These are phyloP conservation scores for Pythium folliculosum DNA, from an alignment of 352 stramenopile species.

Conservation along the genomic window DNA sequence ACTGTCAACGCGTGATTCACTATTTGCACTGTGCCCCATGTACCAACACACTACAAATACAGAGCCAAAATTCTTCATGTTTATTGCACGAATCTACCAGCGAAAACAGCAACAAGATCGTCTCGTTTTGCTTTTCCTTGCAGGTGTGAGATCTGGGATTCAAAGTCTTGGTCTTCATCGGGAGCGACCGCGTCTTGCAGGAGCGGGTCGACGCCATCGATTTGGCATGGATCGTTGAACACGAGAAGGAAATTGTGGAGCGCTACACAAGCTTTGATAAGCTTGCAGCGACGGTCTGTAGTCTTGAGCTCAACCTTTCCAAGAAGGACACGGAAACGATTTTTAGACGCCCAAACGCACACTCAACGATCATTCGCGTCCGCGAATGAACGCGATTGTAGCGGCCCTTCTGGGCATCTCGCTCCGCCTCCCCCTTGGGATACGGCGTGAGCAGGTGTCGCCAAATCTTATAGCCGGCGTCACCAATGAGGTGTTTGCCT, in stretches of 20 bases:
- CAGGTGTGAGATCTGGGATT: not conserved
- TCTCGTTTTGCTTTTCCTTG: conserved; percentile 6
- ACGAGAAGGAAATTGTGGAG: conserved; percentile 21
- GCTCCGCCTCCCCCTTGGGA: not conserved
- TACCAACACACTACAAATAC: not conserved
- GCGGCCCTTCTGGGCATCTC: not conserved
- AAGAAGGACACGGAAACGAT: conserved; percentile 21
- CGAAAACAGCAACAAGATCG: not conserved
- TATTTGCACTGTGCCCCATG: not conserved
- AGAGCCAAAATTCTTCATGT: not conserved
- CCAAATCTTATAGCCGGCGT: conserved; percentile 5
- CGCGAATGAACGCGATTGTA: conserved; percentile 8
- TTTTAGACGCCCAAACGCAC: conserved; percentile 11
- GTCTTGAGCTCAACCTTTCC: conserved; percentile 16
- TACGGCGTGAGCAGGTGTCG: conserved; percentile 7
- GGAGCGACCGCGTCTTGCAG: not conserved
- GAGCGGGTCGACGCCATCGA: not conserved
- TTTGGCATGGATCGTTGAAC: not conserved
- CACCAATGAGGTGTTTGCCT: conserved; percentile 4
- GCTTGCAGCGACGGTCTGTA: conserved; percentile 8
- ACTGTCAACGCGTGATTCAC: not conserved
- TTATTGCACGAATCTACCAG: conserved; percentile 1
- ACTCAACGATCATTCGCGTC: conserved; percentile 13
- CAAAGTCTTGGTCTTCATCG: not conserved
- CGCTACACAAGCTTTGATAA: conserved; percentile 20